Percentiles rank a stretch among this genome's conserved stretches.
phyloP scores from a whole-genome alignment of 2,329 filamentous ascomycete species.

The Aspergillus neotritici region DNA sequence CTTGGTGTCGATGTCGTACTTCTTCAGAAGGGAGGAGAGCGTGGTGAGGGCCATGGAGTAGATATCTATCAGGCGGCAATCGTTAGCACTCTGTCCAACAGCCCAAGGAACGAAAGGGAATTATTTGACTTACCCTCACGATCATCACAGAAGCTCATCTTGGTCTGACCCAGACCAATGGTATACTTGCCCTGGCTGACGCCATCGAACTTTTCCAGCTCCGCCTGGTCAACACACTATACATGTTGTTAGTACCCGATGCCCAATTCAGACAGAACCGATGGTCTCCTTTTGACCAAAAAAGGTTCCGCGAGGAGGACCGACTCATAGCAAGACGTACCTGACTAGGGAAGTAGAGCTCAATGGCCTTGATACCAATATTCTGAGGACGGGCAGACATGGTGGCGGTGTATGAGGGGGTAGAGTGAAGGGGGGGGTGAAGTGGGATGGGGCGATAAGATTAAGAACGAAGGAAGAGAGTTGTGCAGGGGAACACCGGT shows the following conservation, averaged over 20 bases:
- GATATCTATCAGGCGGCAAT: slow-evolving; percentile 59
- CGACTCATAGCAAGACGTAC: slow-evolving; percentile 46
- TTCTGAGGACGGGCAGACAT: slow-evolving; percentile 78
- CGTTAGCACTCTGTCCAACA: slow-evolving; percentile 5
- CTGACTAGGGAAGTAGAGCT: slow-evolving; percentile 82
- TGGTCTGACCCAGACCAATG: slow-evolving; percentile 83
- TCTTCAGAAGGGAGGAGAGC: slow-evolving; percentile 69
- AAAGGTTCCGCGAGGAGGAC: slow-evolving; percentile 2
- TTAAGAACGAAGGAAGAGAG: slow-evolving; percentile 1
- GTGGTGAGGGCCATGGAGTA: slow-evolving; percentile 79
- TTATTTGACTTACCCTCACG: slow-evolving; percentile 61
- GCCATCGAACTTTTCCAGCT: slow-evolving; percentile 83
- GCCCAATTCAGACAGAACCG: no score
- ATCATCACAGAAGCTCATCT: slow-evolving; percentile 89
- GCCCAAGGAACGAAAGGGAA: background rate
- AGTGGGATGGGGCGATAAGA: slow-evolving; percentile 6
- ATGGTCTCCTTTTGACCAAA: no score
- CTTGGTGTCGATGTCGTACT: slow-evolving; percentile 75
- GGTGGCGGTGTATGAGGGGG: slow-evolving; percentile 22
- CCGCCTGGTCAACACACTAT: slow-evolving; percentile 76
- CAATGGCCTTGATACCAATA: slow-evolving; percentile 89
- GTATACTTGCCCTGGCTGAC: slow-evolving; percentile 80
- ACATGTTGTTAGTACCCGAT: slow-evolving; percentile 13
- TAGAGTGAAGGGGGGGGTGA: slow-evolving; percentile 6
- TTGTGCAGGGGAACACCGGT: background rate